Evolutionary conservation across 1,284 basidiomycete species (phyloP), one percentile per base, ranked within the genome.

Genomic region (Cystobasidium sp.): DNA sequence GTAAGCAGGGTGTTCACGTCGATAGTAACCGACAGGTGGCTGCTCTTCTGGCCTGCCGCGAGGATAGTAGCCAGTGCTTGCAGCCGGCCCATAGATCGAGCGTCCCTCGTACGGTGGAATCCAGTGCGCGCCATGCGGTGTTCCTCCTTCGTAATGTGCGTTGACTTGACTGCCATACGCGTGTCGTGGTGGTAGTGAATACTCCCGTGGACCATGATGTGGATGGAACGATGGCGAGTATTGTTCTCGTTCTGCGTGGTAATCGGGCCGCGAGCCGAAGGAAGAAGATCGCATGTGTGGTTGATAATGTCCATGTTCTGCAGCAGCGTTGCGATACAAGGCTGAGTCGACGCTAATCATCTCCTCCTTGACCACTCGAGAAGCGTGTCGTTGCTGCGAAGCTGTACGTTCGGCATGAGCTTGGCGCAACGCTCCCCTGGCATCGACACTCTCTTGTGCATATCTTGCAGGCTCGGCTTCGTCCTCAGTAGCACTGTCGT

Each of bases 381-480:
- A 41, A n/a, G 49, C 49, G 55, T 53, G 39, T 49, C 43, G 46
- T 43, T 52, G 59, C 22, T 43, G 43, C 18, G 31, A 3, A 14
- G 49, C 20, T 0, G 65, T 22, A 22, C 68, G 46, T 37, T 63
- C 63, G 31, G 53, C 41, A 44, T 53, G 46, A 63, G 46, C 49
- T 64, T 51, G 43, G 43, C 41, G 52, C 22, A 44, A 49, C 3
- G 52, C 37, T 24, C 66, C 41, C 18, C 37, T n/a, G 37, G 46
- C 53, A 51, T 68, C 49, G 22, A 46, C 51, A 31, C 66, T 58
- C 7, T 56, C 52, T 18, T 58, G 53, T 14, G 70, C 70, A 51
- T 63, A 71, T n/a, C 69, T 18, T 14, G 56, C 63, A 20, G 63
- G 72, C 24, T 74, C 72, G n/a, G 43, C 72, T 55, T 74, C 72